A percentile compares a stretch with the other conserved stretches of the same genome.
These are phyloP conservation scores for Colletotrichum chlorophyti DNA, from an alignment of 2,329 filamentous ascomycete genomes.

Conservation along the genomic window DNA sequence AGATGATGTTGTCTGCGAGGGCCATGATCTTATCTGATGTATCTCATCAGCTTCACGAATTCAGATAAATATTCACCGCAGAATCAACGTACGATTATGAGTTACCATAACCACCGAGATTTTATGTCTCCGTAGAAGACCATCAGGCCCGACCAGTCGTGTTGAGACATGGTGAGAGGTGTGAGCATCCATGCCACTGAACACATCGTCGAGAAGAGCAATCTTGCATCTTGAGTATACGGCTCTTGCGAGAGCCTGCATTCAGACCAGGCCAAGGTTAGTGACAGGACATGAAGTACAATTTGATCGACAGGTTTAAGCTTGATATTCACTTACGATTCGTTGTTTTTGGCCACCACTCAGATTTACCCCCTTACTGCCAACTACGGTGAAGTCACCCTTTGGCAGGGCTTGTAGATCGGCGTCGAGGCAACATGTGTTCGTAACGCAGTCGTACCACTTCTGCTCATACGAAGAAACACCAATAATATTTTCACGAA, in stretches of 20 bases:
- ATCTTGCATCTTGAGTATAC: slow-evolving; percentile 3
- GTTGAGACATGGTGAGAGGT: slow-evolving; percentile 1
- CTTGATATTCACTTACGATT: not conserved
- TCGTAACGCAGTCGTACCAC: slow-evolving; percentile 3
- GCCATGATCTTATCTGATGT: slow-evolving; percentile 6
- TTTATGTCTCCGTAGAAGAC: not conserved
- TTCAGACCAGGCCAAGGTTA: not conserved
- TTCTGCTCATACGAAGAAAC: not conserved
- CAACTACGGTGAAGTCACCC: not conserved
- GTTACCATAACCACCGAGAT: not conserved
- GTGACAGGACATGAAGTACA: not conserved
- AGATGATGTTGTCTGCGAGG: slow-evolving; percentile 1
- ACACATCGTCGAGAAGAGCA: slow-evolving; percentile 18
- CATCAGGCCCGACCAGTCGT: not conserved
- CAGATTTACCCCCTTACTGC: slow-evolving; percentile 9
- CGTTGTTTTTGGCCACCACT: slow-evolving; percentile 21
- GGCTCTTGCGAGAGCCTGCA: slow-evolving; percentile 4
- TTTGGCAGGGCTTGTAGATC: not conserved
- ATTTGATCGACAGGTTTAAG: too few relatives aligned
- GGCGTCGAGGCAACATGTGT: slow-evolving; percentile 2
- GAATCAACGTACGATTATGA: slow-evolving; percentile 5
- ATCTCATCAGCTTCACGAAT: not conserved
- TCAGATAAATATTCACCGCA: not conserved
- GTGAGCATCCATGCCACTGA: slow-evolving; percentile 13
- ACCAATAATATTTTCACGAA: slow-evolving; percentile 6